Evolutionary conservation across 345 rosid species (phyloP).

Genomic region (Mallotus nudiflorus): DNA sequence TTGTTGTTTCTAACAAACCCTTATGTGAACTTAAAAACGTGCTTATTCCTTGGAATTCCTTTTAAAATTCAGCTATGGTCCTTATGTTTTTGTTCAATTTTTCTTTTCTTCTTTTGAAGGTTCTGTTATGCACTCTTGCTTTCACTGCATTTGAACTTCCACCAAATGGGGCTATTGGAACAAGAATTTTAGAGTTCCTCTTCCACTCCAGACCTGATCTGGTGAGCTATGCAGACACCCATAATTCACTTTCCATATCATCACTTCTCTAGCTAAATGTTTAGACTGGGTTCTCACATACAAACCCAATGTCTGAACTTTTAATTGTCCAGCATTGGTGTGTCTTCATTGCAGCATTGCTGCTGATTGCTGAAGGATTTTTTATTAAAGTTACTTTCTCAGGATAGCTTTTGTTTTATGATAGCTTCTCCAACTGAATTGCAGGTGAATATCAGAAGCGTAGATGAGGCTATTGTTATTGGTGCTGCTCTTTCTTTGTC

Average conservation of each 20-base stretch:
- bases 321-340: not conserved
- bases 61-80: not conserved
- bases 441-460: conserved; percentile 93
- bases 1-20: not conserved
- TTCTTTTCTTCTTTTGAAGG: conserved; percentile 50
- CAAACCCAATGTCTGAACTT: conserved; percentile 4
- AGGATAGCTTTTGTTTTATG: not conserved
- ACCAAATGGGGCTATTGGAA: conserved; percentile 93
- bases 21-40: not conserved
- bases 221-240: conserved; percentile 43
- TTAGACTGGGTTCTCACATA: not conserved
- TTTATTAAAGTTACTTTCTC: not conserved
- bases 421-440: conserved; percentile 11
- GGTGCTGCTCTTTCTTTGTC: conserved; percentile 98
- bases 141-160: conserved; percentile 99
- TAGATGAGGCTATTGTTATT: conserved; percentile 94
- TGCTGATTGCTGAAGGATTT: conserved; percentile 9
- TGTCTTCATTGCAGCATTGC: not conserved
- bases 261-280: not conserved
- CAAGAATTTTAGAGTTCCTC: conserved; percentile 80
- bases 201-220: conserved; percentile 89
- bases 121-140: conserved; percentile 83
- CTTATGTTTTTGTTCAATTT: conserved; percentile 17
- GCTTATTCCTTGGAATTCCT: not conserved
- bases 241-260: not conserved